A percentile compares a stretch with the other conserved stretches of the same genome.
Conservation (phyloP, 345 rosid genomes). For the Barbarea vulgaris region DNA sequence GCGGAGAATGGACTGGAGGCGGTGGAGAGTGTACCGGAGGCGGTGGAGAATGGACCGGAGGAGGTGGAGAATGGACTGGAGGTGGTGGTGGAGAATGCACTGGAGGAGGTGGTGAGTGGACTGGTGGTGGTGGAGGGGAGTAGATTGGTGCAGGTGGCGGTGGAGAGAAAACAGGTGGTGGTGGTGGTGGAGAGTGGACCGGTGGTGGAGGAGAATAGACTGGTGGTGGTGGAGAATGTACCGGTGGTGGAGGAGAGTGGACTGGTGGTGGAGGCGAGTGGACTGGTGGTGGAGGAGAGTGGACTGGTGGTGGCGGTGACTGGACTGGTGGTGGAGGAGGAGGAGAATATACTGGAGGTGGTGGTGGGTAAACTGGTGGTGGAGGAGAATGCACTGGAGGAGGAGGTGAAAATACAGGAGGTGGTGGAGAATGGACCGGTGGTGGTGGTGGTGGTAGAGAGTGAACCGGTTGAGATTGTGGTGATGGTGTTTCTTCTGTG, state of each 20-base stretch:
- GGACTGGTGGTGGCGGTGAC: neutral
- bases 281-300: slow-evolving; percentile 29
- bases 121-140: slow-evolving; percentile 37
- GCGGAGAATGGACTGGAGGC: slow-evolving; percentile 30
- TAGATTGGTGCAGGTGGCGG: slow-evolving; percentile 31
- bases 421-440: slow-evolving; percentile 6
- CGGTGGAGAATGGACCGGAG: slow-evolving; percentile 29
- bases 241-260: slow-evolving; percentile 12
- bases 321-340: slow-evolving; percentile 18
- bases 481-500: slow-evolving; percentile 21
- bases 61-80: slow-evolving; percentile 15
- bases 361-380: slow-evolving; percentile 20
- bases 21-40: slow-evolving; percentile 36
- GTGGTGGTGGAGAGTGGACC: slow-evolving; percentile 28
- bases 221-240: slow-evolving; percentile 20
- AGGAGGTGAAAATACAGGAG: slow-evolving; percentile 20
- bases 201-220: slow-evolving; percentile 26
- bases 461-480: slow-evolving; percentile 25
- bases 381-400: slow-evolving; percentile 26
- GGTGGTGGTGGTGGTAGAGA: slow-evolving; percentile 35
- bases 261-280: slow-evolving; percentile 2
- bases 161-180: slow-evolving; percentile 26
- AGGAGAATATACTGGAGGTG: slow-evolving; percentile 27
- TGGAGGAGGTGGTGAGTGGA: slow-evolving; percentile 30
- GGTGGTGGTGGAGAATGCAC: slow-evolving; percentile 36